Evolutionary conservation across 257 asterid species (phyloP).

Genomic region (Fraxinus quadrangulata): DNA sequence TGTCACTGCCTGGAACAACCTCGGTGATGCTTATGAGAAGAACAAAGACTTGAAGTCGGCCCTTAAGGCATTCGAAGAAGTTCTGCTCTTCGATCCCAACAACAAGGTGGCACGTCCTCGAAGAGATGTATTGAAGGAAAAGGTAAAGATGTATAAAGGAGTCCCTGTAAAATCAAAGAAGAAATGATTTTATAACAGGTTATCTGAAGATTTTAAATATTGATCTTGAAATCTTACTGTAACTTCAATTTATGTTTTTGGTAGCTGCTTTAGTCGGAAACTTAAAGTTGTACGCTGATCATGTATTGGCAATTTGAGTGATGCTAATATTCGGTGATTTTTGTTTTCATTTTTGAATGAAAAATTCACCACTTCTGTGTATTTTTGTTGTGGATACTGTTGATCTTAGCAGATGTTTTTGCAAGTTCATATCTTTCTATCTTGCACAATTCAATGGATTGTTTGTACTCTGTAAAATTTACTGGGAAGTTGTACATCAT

Average conservation of each 20-base stretch:
- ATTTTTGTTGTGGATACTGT: not conserved
- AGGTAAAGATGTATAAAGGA: constrained; percentile 79
- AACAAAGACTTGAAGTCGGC: constrained; percentile 70
- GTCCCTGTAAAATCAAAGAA: constrained; percentile 60
- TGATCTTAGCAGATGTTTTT: not conserved
- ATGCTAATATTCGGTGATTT: not conserved
- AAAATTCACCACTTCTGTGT: not conserved
- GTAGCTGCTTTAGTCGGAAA: not conserved
- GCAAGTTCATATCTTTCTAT: not conserved
- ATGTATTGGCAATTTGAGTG: not conserved
- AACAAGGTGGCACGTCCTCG: constrained; percentile 87
- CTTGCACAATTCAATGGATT: not conserved
- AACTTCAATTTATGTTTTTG: not conserved
- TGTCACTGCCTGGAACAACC: constrained; percentile 98
- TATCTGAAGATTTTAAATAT: not conserved
- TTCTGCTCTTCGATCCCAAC: constrained; percentile 90
- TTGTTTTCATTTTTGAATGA: constrained; percentile 14
- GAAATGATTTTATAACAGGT: constrained; percentile 37
- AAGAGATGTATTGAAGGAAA: constrained; percentile 70
- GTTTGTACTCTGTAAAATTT: too few relatives aligned
- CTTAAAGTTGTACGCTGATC: too few relatives aligned
- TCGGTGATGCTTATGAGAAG: constrained; percentile 93
- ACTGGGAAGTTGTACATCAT: too few relatives aligned
- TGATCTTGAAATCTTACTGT: too few relatives aligned
- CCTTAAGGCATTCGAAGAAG: constrained; percentile 86